Evolutionary conservation across 495 filamentous ascomycete genomes (phyloP).

Genomic region (Neurospora sp.): DNA sequence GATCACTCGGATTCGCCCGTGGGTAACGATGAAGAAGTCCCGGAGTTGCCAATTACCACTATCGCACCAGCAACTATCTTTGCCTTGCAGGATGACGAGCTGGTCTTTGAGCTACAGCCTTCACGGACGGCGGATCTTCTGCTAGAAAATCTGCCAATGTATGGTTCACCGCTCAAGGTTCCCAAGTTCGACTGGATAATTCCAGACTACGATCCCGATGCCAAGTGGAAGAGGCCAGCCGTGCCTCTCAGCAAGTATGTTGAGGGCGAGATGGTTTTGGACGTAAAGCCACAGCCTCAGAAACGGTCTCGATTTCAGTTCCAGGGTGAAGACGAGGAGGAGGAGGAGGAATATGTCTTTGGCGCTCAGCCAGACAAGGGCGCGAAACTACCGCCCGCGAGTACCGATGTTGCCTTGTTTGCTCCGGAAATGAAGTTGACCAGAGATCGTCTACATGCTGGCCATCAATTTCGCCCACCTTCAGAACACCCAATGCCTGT

Average conservation of each 20-base stretch:
- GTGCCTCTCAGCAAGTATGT: slow-evolving; percentile 83
- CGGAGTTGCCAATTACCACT: slow-evolving; percentile 32
- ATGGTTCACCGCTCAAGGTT: slow-evolving; percentile 52
- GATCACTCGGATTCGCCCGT: slow-evolving; percentile 44
- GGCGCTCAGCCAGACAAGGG: slow-evolving; percentile 31
- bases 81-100: slow-evolving; percentile 68
- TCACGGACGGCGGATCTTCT: slow-evolving; percentile 71
- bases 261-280: slow-evolving; percentile 65
- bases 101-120: slow-evolving; percentile 66
- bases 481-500: slow-evolving; percentile 82
- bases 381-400: slow-evolving; percentile 51
- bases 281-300: slow-evolving; percentile 52
- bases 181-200: slow-evolving; percentile 44
- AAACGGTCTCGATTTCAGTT: slow-evolving; percentile 78
- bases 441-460: slow-evolving; percentile 82
- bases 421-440: slow-evolving; percentile 81
- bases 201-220: slow-evolving; percentile 52
- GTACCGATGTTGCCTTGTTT: slow-evolving; percentile 76
- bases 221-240: slow-evolving; percentile 63
- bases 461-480: slow-evolving; percentile 87
- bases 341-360: slow-evolving; percentile 41
- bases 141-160: slow-evolving; percentile 76
- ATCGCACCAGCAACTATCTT: slow-evolving; percentile 70
- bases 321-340: slow-evolving; percentile 54
- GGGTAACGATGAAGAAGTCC: slow-evolving; percentile 37